Conservation (phyloP, 345 rosid species). For the Sisymbrium altissimum region DNA sequence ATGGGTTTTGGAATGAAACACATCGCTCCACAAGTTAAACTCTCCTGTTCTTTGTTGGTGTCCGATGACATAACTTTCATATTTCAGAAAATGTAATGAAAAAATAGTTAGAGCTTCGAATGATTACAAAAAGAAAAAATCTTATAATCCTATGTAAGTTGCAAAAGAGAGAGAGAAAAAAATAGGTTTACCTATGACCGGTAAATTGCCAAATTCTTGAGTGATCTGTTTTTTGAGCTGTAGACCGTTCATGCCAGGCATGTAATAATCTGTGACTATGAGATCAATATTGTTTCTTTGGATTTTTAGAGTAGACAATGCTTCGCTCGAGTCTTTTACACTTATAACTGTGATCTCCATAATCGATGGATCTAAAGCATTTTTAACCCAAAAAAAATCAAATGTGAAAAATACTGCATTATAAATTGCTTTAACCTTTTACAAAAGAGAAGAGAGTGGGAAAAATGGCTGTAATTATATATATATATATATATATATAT, state of each 20-base stretch:
- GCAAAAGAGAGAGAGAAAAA: not conserved
- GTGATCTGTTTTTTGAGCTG: slow-evolving; percentile 45
- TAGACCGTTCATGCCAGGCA: slow-evolving; percentile 69
- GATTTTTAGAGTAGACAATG: slow-evolving; percentile 44
- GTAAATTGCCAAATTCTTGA: slow-evolving; percentile 46
- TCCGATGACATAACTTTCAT: slow-evolving; percentile 72
- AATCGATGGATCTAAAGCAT: slow-evolving; percentile 21
- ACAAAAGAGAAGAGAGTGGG: not conserved
- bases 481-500: no score
- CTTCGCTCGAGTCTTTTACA: slow-evolving; percentile 40
- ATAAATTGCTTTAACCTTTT: not conserved
- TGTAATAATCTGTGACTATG: slow-evolving; percentile 62
- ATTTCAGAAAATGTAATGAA: not conserved
- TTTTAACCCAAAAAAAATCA: not conserved
- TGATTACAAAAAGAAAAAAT: not conserved
- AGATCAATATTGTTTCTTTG: slow-evolving; percentile 41
- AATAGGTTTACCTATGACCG: slow-evolving; percentile 54
- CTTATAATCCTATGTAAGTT: not conserved
- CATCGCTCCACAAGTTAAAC: slow-evolving; percentile 58
- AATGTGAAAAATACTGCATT: not conserved
- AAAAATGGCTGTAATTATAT: not conserved
- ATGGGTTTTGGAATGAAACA: slow-evolving; percentile 63
- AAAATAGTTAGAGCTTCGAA: not conserved
- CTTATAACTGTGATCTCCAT: slow-evolving; percentile 40
- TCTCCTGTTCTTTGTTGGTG: slow-evolving; percentile 38